Evolutionary conservation across 2,329 filamentous ascomycete genomes (phyloP), one percentile per base, ranked within the genome.

Genomic region (Neopestalotiopsis sp.): DNA sequence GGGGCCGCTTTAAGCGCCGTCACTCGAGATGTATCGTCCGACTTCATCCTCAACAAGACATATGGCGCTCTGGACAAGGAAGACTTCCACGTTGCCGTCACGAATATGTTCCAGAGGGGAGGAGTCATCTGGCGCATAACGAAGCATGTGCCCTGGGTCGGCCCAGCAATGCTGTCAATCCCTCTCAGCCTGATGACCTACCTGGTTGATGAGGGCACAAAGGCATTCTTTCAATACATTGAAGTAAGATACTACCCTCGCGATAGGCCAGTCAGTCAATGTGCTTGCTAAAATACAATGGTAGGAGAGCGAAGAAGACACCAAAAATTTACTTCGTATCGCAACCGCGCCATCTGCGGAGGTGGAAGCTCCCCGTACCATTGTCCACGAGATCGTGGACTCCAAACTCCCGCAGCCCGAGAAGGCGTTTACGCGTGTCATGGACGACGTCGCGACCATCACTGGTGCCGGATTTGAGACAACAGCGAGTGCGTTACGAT

Each of bases 181-280:
- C 56, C 56, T 3, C 20, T 20, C 2, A 12, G 24, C 2, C 1
- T 24, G 20, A 58, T 58, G 20, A 17, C 24, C 17, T 13, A 24
- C 12, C 17, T 58, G 9, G n/a, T 20, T 1, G 56, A 58, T 24
- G 20, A 24, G n/a, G 56, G 12, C 2, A 58, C 28, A 9, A 30
- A 14, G 56, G 56, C 56, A 24, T 58, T 58, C n/a, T 58, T 30
- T 3, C 56, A 30, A 14, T 58, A 20, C n/a, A 14, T 58, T 24
- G 12, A 24, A 20, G 56, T 20, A 30, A 58, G 56, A 17, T 4
- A n/a, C n/a, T 45, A 5, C 4, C 42, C 3, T 17, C 3, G 24
- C 14, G 1, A 45, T 45, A 1, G 2, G 13, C 3, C 2, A 14
- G 0, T 45, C 42, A 1, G 5, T 45, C 1, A 1, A 45, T 4